Evolutionary conservation across 2,329 filamentous ascomycete species (phyloP).

Genomic region (Cercospora zeina): DNA sequence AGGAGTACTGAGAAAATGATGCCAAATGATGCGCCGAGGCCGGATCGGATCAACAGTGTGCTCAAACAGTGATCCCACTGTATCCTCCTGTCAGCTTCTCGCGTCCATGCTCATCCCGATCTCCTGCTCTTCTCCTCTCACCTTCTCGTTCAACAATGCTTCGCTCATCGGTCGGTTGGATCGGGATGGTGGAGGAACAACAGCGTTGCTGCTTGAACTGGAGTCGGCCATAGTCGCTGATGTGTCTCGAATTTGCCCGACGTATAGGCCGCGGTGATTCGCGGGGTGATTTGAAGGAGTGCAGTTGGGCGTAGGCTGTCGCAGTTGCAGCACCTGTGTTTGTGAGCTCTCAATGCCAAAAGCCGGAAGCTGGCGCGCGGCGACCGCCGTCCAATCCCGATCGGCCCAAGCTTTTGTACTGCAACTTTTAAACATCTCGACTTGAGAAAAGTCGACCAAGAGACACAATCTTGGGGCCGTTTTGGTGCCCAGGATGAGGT

Average conservation of each 20-base stretch:
- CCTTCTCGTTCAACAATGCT: slow-evolving; percentile 98
- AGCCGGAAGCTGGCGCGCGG: slow-evolving; percentile 6
- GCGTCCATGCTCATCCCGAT: not conserved
- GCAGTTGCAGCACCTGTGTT: slow-evolving; percentile 1
- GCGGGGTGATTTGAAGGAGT: not conserved
- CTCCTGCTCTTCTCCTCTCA: slow-evolving; percentile 48
- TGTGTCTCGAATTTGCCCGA: not conserved
- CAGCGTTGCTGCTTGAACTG: slow-evolving; percentile 53
- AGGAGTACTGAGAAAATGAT: slow-evolving; percentile 97
- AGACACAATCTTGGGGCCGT: not conserved
- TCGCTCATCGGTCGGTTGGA: slow-evolving; percentile 84
- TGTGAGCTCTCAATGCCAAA: slow-evolving; percentile 11
- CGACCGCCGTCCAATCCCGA: not conserved
- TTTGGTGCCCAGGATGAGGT: slow-evolving; percentile 19
- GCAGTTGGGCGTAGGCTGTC: not conserved
- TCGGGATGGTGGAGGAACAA: slow-evolving; percentile 65
- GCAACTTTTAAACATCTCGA: slow-evolving; percentile 8
- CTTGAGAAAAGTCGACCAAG: slow-evolving; percentile 18
- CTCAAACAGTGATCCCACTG: slow-evolving; percentile 99
- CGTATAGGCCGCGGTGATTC: not conserved
- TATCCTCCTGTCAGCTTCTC: slow-evolving; percentile 30
- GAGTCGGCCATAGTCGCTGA: slow-evolving; percentile 57
- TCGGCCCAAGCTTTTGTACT: slow-evolving; percentile 17
- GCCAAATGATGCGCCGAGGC: slow-evolving; percentile 92
- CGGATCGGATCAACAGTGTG: slow-evolving; percentile 94